These are phyloP conservation scores for Bassia scoparia DNA, from an alignment of 148 eudicot species.

Conservation along the genomic window DNA sequence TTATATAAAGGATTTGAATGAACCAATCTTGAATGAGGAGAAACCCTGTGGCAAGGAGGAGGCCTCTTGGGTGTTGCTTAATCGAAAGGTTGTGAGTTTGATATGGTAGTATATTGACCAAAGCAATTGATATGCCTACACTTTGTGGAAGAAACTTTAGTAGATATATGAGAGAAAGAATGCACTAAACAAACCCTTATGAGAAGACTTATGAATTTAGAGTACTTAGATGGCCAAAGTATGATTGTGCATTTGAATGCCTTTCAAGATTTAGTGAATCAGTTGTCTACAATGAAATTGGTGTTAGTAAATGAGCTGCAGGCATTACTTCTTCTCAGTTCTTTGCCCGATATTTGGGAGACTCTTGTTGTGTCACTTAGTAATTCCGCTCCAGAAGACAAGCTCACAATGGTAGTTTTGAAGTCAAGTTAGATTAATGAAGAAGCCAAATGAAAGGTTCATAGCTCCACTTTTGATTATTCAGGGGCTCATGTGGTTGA, in stretches of 20 bases:
- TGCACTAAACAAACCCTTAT: background rate
- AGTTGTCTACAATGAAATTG: background rate
- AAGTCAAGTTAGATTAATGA: background rate
- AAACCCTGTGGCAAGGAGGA: too few species aligned
- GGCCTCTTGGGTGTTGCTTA: too few species aligned
- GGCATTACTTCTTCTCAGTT: background rate
- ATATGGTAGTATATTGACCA: background rate
- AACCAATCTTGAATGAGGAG: too few species aligned
- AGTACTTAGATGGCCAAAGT: background rate
- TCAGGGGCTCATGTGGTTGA: background rate
- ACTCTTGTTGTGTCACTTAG: background rate
- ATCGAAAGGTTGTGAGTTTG: too few species aligned
- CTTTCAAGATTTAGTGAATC: background rate
- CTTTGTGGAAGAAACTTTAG: background rate
- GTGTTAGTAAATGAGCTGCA: background rate
- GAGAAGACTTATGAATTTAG: background rate
- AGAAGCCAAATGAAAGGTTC: background rate
- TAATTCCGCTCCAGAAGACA: background rate
- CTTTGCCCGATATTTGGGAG: background rate
- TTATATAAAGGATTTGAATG: too few species aligned
- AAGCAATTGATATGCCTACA: background rate
- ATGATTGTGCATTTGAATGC: background rate
- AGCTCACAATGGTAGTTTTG: background rate
- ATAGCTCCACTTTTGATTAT: background rate
- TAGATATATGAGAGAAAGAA: background rate